Percentiles rank a stretch among this genome's conserved stretches.
Evolutionary conservation across 2,329 filamentous ascomycete genomes (phyloP).

Genomic region (Dryadomyces sulphureus): DNA sequence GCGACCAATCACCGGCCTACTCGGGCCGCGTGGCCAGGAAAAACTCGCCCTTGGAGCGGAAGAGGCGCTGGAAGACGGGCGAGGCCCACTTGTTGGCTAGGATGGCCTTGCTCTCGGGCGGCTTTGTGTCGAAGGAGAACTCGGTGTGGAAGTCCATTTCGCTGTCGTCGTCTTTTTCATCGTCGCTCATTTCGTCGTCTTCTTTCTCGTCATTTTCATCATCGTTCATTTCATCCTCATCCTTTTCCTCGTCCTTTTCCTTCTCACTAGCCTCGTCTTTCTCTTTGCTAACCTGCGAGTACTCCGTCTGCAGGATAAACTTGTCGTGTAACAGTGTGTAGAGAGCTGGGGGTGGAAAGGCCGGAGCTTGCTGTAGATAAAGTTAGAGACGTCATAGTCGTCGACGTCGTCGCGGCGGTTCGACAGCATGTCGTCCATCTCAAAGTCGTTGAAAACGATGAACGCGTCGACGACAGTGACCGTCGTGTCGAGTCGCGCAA

Average conservation of each 20-base stretch:
- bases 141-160: conserved; percentile 12
- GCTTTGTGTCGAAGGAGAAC: not conserved
- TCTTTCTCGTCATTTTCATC: conserved; percentile 14
- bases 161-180: conserved; percentile 15
- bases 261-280: no score
- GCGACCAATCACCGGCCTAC: conserved; percentile 44
- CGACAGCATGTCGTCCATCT: conserved; percentile 53
- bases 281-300: no score
- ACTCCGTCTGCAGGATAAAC: conserved; percentile 34
- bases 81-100: conserved; percentile 40
- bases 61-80: conserved; percentile 36
- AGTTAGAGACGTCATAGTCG: conserved; percentile 58
- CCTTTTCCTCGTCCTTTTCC: no score
- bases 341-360: conserved; percentile 36
- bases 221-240: no score
- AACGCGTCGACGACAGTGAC: conserved; percentile 62
- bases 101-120: conserved; percentile 26
- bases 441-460: conserved; percentile 57
- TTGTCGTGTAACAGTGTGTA: conserved; percentile 31
- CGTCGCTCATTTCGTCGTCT: conserved; percentile 16
- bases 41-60: conserved; percentile 49
- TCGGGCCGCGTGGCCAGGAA: conserved; percentile 43
- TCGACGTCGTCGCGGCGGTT: conserved; percentile 48
- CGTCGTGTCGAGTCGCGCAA: conserved; percentile 56
- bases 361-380: conserved; percentile 48